Evolutionary conservation across 2,329 filamentous ascomycete species (phyloP).

Genomic region (Moelleriella libera): DNA sequence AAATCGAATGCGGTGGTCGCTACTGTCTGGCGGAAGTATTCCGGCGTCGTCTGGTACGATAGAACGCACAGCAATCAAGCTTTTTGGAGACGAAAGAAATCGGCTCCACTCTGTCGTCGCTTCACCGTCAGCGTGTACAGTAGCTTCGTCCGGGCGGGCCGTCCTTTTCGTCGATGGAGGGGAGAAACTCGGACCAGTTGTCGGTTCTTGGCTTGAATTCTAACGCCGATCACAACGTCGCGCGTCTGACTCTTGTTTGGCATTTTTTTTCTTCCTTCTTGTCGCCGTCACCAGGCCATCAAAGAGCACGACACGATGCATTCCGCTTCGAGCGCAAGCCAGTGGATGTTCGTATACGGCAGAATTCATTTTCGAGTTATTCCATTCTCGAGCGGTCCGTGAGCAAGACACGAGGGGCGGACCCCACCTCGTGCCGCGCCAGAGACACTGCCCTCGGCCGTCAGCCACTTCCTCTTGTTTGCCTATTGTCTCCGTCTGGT

Average conservation of each 20-base stretch:
- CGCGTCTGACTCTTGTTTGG: background rate
- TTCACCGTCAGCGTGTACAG: background rate
- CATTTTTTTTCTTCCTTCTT: too few species aligned
- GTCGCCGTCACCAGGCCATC: too few species aligned
- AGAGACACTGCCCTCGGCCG: background rate
- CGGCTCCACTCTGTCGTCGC: background rate
- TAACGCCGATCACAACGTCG: background rate
- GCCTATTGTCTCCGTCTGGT: too few species aligned
- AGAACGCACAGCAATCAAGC: background rate
- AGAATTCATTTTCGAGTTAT: background rate
- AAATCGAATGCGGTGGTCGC: too few species aligned
- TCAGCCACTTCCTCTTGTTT: background rate
- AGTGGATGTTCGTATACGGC: background rate
- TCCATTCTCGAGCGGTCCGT: background rate
- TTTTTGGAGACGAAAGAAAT: background rate
- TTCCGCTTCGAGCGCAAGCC: too few species aligned
- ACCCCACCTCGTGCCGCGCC: background rate
- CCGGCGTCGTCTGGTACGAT: too few species aligned
- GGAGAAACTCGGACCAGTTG: background rate
- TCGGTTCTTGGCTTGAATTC: background rate
- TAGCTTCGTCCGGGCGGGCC: background rate
- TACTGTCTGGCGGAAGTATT: too few species aligned
- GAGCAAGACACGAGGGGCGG: background rate
- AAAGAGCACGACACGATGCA: too few species aligned
- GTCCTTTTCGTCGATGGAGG: background rate